phyloP scores from a whole-genome alignment of 331 rosid genomes.

The Cydonia oblonga region DNA sequence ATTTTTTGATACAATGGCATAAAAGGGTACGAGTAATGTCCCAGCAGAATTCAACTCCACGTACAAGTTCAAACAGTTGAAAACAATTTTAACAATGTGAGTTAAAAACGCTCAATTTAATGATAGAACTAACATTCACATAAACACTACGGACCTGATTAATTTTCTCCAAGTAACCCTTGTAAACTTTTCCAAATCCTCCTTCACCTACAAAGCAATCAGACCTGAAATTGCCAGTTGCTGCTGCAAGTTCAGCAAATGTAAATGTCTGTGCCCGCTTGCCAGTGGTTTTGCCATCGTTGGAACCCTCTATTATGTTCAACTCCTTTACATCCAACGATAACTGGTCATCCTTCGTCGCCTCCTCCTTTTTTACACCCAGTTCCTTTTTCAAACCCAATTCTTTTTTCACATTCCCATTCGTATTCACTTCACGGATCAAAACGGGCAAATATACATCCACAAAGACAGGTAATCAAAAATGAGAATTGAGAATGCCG shows the following conservation, averaged over 20 bases:
- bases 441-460: neutral
- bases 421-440: constrained; percentile 8
- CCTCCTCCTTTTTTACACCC: constrained; percentile 25
- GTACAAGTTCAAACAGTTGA: neutral
- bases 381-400: constrained; percentile 17
- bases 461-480: constrained; percentile 1
- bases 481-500: neutral
- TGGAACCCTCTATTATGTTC: constrained; percentile 29
- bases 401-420: constrained; percentile 5
- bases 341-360: constrained; percentile 41
- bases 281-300: constrained; percentile 22
- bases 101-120: neutral
- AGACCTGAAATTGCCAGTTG: constrained; percentile 44
- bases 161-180: constrained; percentile 32
- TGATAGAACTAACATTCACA: neutral
- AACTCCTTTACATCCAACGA: constrained; percentile 38
- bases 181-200: constrained; percentile 78
- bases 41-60: neutral
- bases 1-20: neutral
- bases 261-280: constrained; percentile 35
- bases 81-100: neutral
- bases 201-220: constrained; percentile 67
- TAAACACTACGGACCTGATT: constrained; percentile 44
- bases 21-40: neutral
- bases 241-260: constrained; percentile 38